Evolutionary conservation across 768 basidiomycete genomes (phyloP).

Genomic region (Amanita brunnescens): DNA sequence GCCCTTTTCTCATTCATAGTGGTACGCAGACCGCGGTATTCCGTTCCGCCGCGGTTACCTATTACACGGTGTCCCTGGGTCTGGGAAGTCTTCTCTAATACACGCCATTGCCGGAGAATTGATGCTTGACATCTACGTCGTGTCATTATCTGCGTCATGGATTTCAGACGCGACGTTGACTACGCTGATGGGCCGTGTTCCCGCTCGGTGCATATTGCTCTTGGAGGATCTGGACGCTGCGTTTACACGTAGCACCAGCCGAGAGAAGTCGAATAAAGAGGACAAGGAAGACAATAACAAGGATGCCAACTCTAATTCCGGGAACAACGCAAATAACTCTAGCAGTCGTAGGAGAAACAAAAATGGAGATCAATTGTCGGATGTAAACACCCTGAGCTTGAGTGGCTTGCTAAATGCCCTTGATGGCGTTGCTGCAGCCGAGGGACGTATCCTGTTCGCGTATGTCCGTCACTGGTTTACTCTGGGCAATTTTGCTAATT

Average conservation of each 20-base stretch:
- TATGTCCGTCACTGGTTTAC: slow-evolving; percentile 30
- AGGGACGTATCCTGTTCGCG: slow-evolving; percentile 86
- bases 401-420: slow-evolving; percentile 79
- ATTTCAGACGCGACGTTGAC: slow-evolving; percentile 82
- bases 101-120: slow-evolving; percentile 84
- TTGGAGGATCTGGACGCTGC: slow-evolving; percentile 90
- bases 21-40: slow-evolving; percentile 91
- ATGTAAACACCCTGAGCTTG: slow-evolving; percentile 73
- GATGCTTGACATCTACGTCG: slow-evolving; percentile 86
- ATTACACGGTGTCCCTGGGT: slow-evolving; percentile 76
- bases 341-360: slow-evolving; percentile 33
- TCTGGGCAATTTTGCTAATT: neutral
- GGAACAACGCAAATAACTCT: neutral
- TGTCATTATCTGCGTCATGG: slow-evolving; percentile 80
- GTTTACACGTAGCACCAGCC: slow-evolving; percentile 66
- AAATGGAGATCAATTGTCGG: slow-evolving; percentile 51
- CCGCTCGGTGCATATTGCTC: slow-evolving; percentile 76
- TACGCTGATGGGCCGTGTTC: slow-evolving; percentile 81
- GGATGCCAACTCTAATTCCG: slow-evolving; percentile 11
- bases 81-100: slow-evolving; percentile 81
- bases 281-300: slow-evolving; percentile 25
- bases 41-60: slow-evolving; percentile 87
- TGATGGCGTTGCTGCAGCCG: slow-evolving; percentile 81
- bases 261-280: slow-evolving; percentile 41
- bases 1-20: slow-evolving; percentile 41